Evolutionary conservation across 192 early-diverging fungal genomes (phyloP).

Genomic region (Entomortierella parvispora): DNA sequence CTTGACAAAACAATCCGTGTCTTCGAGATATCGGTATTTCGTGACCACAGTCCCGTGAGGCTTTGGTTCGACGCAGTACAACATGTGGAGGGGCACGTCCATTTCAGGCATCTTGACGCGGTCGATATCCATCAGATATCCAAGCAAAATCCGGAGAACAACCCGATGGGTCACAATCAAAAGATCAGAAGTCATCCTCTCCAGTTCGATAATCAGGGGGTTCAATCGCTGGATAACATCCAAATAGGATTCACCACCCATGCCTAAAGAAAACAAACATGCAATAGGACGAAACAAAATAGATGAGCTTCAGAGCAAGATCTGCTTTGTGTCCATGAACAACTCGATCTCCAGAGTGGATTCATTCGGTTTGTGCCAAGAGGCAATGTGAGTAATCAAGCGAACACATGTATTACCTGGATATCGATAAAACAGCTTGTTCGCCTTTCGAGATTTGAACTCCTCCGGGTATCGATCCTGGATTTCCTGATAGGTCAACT

Average conservation of each 20-base stretch:
- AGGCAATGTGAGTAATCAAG: too few species aligned
- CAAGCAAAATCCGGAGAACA: slow-evolving; percentile 87
- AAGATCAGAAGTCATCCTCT: slow-evolving; percentile 88
- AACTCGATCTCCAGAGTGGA: too few species aligned
- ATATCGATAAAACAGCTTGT: slow-evolving; percentile 95
- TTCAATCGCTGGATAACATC: slow-evolving; percentile 95
- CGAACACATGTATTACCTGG: slow-evolving; percentile 60
- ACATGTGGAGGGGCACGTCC: slow-evolving; percentile 84
- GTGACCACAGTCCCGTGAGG: slow-evolving; percentile 79
- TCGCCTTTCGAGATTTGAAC: slow-evolving; percentile 76
- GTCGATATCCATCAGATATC: slow-evolving; percentile 90
- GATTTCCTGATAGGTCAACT: slow-evolving; percentile 85
- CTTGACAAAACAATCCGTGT: slow-evolving; percentile 42
- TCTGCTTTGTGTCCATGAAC: too few species aligned
- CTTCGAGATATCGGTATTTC: slow-evolving; percentile 35
- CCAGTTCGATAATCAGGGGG: slow-evolving; percentile 95
- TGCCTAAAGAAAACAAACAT: slow-evolving; percentile 45
- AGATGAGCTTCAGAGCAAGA: too few species aligned
- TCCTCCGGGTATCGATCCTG: slow-evolving; percentile 82
- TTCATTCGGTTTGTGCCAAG: too few species aligned
- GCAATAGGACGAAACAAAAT: neutral
- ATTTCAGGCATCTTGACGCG: slow-evolving; percentile 83
- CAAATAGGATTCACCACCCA: slow-evolving; percentile 94
- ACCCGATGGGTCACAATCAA: slow-evolving; percentile 95
- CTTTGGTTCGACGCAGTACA: slow-evolving; percentile 85